Percentiles rank a stretch among this genome's conserved stretches.
These are phyloP conservation scores for Paecilomyces dactylethromorphus DNA, from an alignment of 2,329 filamentous ascomycete species.

Conservation along the genomic window DNA sequence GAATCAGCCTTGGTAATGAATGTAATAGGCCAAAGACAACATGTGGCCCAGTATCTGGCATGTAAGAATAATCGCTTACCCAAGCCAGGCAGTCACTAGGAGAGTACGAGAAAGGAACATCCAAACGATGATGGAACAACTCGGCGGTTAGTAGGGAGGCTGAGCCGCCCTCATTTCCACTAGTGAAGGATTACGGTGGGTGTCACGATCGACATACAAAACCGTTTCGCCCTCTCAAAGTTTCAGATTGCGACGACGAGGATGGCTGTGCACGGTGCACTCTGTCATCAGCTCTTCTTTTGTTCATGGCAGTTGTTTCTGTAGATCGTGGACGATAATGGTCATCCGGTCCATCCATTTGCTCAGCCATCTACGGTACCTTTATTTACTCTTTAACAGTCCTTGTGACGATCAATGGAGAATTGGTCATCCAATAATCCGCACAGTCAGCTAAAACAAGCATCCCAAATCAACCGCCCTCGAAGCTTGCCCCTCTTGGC, in stretches of 20 bases:
- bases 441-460: neutral
- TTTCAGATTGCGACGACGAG: neutral
- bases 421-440: neutral
- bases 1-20: neutral
- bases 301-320: neutral
- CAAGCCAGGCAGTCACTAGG: neutral
- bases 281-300: neutral
- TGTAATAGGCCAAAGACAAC: neutral
- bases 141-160: neutral
- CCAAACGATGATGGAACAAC: neutral
- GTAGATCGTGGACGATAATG: neutral
- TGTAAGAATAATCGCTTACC: neutral
- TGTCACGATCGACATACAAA: neutral
- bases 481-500: neutral
- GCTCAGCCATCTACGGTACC: neutral
- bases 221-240: neutral
- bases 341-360: neutral
- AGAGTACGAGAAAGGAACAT: neutral
- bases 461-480: neutral
- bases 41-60: neutral
- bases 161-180: neutral
- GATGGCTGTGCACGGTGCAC: neutral
- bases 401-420: neutral
- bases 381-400: neutral
- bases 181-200: neutral